Conservation (phyloP, 768 basidiomycete species). For the Tylopilus vinaceipallidus region DNA sequence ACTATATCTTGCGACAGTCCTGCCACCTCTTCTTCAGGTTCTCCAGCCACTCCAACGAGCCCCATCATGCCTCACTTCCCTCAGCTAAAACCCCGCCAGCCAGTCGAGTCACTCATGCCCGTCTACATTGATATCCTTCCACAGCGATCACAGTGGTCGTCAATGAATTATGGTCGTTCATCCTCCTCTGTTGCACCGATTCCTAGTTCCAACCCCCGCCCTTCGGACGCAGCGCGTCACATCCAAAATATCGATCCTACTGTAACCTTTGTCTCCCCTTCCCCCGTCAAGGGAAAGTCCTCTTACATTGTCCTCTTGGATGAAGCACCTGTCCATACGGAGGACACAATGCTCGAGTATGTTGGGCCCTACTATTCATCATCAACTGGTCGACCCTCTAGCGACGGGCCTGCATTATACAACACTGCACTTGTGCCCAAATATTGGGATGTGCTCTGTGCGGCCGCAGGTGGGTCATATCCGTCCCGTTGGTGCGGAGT, state of each 20-base stretch:
- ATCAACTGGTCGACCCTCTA: conserved; percentile 19
- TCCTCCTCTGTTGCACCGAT: neutral
- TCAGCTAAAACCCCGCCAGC: conserved; percentile 22
- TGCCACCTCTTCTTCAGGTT: conserved; percentile 19
- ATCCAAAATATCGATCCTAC: conserved; percentile 63
- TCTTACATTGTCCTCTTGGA: conserved; percentile 53
- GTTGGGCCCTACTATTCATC: conserved; percentile 35
- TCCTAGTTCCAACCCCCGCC: neutral
- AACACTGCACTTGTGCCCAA: conserved; percentile 58
- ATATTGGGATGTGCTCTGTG: conserved; percentile 61
- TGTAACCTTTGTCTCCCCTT: conserved; percentile 56
- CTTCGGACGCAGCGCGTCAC: conserved; percentile 42
- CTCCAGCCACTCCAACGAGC: conserved; percentile 14
- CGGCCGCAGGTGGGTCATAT: conserved; percentile 46
- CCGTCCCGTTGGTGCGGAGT: neutral
- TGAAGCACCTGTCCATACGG: conserved; percentile 50
- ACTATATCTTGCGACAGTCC: conserved; percentile 30
- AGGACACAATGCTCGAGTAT: conserved; percentile 39
- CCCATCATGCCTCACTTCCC: conserved; percentile 21
- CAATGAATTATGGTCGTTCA: neutral
- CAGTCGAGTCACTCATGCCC: conserved; percentile 27
- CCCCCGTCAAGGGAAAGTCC: conserved; percentile 49
- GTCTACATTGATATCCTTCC: conserved; percentile 36
- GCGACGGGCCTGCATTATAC: conserved; percentile 46
- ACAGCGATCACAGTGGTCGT: conserved; percentile 11